Base-by-base conservation (phyloP, 805 yeast genomes). In the Suhomyces vadensis region DNA sequence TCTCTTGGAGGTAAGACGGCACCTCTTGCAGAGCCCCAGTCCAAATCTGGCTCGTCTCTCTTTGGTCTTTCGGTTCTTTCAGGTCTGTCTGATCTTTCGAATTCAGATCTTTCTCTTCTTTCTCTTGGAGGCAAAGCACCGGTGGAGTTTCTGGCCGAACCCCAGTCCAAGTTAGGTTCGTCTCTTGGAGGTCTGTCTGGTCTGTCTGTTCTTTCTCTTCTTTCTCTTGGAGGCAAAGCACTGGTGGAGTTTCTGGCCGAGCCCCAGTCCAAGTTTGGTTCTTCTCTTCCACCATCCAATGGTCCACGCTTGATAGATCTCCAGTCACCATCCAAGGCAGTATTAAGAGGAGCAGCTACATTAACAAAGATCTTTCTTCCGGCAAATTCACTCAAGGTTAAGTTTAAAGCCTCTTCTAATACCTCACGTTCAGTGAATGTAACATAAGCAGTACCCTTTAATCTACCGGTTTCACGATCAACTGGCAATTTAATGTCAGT, bases 401-500 rank as follows among this genome's bases (percentile, higher is more conserved):
- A 70, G 42, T 64, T 57, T 49, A 79, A 69, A 1, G 82, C 79
- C 52, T 74, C 79, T 58, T 77, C 80, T 54, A 79, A 71, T 7
- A 65, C 56, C 9, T 63, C 72, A 56, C 77, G 68, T 48, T 71
- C 69, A 20, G 57, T 55, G 53, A 79, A 78, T 11, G 81, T 74
- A 50, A 79, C 66, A 47, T 79, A 79, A 27, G 81, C 83, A 57
- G 72, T 78, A 10, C 82, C 81, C 57, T 71, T 76, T 43, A 87
- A 75, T 58, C 83, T 80, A 27, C 87, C 83, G 46, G 82, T 79
- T 50, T 56, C 66, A 59, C 55, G 63, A 65, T 87, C 95, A 59
- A 72, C 77, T 53, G 96, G 96, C 53, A 88, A 79, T 50, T 82
- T 80, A 50, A 90, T 74, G 43, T 81, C 83, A 37, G 73, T 69